Base-by-base conservation (phyloP, 2,329 filamentous ascomycete species). In the Neofusicoccum sp. region DNA sequence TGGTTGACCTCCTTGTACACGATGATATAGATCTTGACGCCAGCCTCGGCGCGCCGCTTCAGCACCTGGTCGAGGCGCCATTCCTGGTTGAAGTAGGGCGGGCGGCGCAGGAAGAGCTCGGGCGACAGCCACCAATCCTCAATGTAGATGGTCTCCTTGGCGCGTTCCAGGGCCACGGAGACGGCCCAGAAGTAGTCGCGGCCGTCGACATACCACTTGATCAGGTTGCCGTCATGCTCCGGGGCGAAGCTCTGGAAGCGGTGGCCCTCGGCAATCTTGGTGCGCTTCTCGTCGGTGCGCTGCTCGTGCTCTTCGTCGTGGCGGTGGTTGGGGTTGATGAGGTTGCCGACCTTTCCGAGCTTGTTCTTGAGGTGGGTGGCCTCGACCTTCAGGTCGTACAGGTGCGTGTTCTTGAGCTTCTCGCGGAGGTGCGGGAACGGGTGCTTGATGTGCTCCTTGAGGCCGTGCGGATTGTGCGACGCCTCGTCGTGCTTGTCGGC, bases 151-250 rank as follows among this genome's bases (percentile, higher is more conserved):
- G 90, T 89, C 78, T 98, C 94, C 71, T 90, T 90, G 41, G 95
- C 95, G 64, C 88, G 84, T 67, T 98, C 93, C n/a, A 98, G 83
- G 0, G 93, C 94, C 37, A 89, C 87, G 0, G 93, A 96, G 9
- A 99, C 93, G 16, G 95, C 89, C 76, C 93, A 97, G 76, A 95
- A 96, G 77, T 99, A 99, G 78, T 98, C 91, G 65, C 93, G 84
- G 3, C 93, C 95, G 74, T 98, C 95, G 9, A 98, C 92, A 77
- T 97, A 98, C 93, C 94, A 99, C 80, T 98, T 98, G 74, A 95
- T 83, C 64, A 90, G 83, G 76, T 98, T 97, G 33, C 89, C 90
- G 9, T 94, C 88, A 47, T 89, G 87, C 74, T 94, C 89, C 0
- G 94, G 94, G 41, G 96, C 96, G 78, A 91, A 99, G 3, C 92